Evolutionary conservation across 257 asterid species (phyloP), one percentile per base, ranked within the genome.

Genomic region (Mitragyna speciosa): DNA sequence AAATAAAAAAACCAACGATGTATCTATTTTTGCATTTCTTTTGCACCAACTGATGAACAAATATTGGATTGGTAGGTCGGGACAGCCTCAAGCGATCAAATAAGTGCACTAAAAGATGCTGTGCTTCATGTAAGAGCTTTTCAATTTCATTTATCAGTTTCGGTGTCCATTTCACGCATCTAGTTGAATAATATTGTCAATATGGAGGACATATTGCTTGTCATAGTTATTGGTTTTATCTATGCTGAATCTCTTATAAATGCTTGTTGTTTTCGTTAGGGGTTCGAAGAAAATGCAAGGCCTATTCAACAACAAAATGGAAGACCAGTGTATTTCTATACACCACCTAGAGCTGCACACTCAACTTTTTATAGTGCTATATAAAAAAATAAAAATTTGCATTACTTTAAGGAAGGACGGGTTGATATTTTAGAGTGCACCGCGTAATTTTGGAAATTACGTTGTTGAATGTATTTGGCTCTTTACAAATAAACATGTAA

Each of bases 101-200:
- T 89, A 54, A 69, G 69, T 71, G 90, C 84, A 65, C 73, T 91
- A 1, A 86, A 92, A 68, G 80, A 73, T 10, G 97, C 87, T 56
- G 96, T 93, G 75, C 84, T 83, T 76, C 93, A 91, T 70, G 98
- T 93, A 89, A 93, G 98, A 80, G 56, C 33, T 54, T 49, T 39
- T 76, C 41, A 36, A 36, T 36, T 36, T 36, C 26, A 8, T 5
- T 20, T 24, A 10, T 14, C 33, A 67, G 45, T 66, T 30, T 66
- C n/a, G 5, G 12, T 63, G 5, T 63, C 36, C 68, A 63, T 63
- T 66, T 16, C 70, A 14, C 17, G 41, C 41, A 36, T 36, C 41
- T 36, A 36, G 41, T 36, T 36, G 3, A 36, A 36, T 36, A 36
- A 36, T 36, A 36, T 36, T 36, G 41, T 20, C 9, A 12, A 65